A percentile compares a stretch with the other conserved stretches of the same genome.
Evolutionary conservation across 2,329 filamentous ascomycete genomes (phyloP).

Genomic region (Incumbomyces delicatus): DNA sequence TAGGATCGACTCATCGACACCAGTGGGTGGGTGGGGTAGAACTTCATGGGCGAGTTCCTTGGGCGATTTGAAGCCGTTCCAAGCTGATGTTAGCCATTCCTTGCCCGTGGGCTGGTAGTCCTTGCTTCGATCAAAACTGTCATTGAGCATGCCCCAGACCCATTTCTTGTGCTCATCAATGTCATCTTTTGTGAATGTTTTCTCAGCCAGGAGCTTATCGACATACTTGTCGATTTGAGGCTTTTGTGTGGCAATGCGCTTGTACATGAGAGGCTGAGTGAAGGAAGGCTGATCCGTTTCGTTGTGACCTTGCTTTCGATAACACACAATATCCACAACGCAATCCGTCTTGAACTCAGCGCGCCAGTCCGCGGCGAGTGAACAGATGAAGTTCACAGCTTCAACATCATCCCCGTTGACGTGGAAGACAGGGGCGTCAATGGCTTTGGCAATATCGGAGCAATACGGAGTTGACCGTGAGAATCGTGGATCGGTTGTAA

Average conservation of each 20-base stretch:
- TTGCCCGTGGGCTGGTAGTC: slow-evolving; percentile 94
- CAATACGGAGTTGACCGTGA: slow-evolving; percentile 97
- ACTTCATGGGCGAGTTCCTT: slow-evolving; percentile 94
- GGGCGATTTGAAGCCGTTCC: slow-evolving; percentile 98
- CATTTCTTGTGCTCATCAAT: slow-evolving; percentile 98
- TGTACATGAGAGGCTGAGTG: slow-evolving; percentile 99
- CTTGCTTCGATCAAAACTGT: slow-evolving; percentile 94
- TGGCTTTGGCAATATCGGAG: slow-evolving; percentile 97
- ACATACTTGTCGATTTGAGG: slow-evolving; percentile 85
- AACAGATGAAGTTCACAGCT: slow-evolving; percentile 96
- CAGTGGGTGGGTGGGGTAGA: slow-evolving; percentile 81
- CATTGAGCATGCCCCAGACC: slow-evolving; percentile 98
- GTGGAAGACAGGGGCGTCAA: slow-evolving; percentile 97
- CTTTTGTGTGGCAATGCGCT: slow-evolving; percentile 78
- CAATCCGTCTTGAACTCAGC: slow-evolving; percentile 98
- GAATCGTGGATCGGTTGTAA: slow-evolving; percentile 96
- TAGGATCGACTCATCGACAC: slow-evolving; percentile 61
- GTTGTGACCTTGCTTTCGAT: slow-evolving; percentile 98
- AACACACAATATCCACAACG: slow-evolving; percentile 96
- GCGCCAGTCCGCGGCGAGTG: slow-evolving; percentile 93
- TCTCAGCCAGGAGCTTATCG: slow-evolving; percentile 79
- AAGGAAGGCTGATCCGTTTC: slow-evolving; percentile 99
- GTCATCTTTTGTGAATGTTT: slow-evolving; percentile 93
- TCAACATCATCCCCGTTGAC: slow-evolving; percentile 98
- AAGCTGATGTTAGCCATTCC: slow-evolving; percentile 97